These are phyloP conservation scores for Sutorius eximius DNA, from an alignment of 1,284 basidiomycete species.

Conservation along the genomic window DNA sequence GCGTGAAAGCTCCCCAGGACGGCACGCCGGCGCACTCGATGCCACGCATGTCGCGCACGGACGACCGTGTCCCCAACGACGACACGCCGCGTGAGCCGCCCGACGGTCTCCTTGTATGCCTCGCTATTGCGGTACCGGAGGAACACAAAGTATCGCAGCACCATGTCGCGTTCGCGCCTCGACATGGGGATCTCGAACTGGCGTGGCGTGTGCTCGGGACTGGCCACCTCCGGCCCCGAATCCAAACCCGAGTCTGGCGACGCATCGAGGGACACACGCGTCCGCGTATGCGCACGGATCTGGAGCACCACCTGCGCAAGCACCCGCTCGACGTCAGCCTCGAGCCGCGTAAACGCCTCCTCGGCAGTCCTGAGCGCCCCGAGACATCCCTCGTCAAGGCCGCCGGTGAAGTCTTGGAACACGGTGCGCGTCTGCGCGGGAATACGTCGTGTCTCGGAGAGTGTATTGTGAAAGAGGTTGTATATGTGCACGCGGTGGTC, in stretches of 20 bases:
- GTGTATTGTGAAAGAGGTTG: slow-evolving; percentile 49
- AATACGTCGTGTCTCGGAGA: slow-evolving; percentile 44
- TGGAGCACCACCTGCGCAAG: slow-evolving; percentile 38
- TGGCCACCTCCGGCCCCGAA: slow-evolving; percentile 1
- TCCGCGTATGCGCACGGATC: slow-evolving; percentile 18
- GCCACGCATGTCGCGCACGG: slow-evolving; percentile 29
- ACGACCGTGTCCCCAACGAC: slow-evolving; percentile 20
- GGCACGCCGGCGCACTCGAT: slow-evolving; percentile 31
- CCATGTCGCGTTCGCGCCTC: slow-evolving; percentile 35
- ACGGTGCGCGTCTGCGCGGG: slow-evolving; percentile 33
- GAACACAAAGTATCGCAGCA: slow-evolving; percentile 53
- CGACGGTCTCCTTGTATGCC: slow-evolving; percentile 40
- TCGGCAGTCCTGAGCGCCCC: slow-evolving; percentile 41
- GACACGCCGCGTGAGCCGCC: slow-evolving; percentile 17
- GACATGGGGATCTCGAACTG: slow-evolving; percentile 33
- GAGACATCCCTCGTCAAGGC: slow-evolving; percentile 38
- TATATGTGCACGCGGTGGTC: slow-evolving; percentile 50
- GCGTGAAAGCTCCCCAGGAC: slow-evolving; percentile 29
- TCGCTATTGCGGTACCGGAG: slow-evolving; percentile 55
- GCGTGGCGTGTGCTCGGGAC: not conserved
- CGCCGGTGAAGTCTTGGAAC: slow-evolving; percentile 44
- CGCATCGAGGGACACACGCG: not conserved
- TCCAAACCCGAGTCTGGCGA: not conserved
- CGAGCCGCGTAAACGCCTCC: slow-evolving; percentile 41
- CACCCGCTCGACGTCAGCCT: slow-evolving; percentile 41